phyloP scores from a whole-genome alignment of 2,329 filamentous ascomycete species.

The Orbilia javanica region DNA sequence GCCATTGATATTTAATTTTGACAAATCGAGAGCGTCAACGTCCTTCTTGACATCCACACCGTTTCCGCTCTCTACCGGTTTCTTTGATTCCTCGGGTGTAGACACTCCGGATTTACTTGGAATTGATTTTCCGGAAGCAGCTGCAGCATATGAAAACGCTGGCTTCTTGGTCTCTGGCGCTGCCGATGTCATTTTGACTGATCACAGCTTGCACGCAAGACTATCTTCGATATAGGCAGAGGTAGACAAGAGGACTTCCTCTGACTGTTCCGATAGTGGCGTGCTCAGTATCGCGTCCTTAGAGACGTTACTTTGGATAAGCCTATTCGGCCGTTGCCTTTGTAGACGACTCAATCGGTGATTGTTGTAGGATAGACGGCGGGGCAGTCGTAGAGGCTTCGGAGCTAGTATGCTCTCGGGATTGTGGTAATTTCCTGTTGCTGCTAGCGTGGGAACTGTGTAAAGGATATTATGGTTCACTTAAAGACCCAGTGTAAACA shows the following conservation, averaged over 20 bases:
- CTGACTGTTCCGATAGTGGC: slow-evolving; percentile 53
- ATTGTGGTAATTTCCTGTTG: slow-evolving; percentile 4
- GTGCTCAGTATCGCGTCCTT: slow-evolving; percentile 56
- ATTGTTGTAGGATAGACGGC: slow-evolving; percentile 12
- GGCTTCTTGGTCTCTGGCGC: slow-evolving; percentile 60
- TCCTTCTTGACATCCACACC: slow-evolving; percentile 65
- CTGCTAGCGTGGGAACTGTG: background rate
- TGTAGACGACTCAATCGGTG: slow-evolving; percentile 30
- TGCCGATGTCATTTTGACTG: slow-evolving; percentile 59
- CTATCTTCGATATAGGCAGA: slow-evolving; percentile 55
- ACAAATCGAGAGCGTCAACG: slow-evolving; percentile 62
- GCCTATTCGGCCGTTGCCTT: slow-evolving; percentile 44
- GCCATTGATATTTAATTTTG: slow-evolving; percentile 43
- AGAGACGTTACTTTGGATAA: slow-evolving; percentile 46
- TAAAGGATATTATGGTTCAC: background rate
- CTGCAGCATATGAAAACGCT: slow-evolving; percentile 62
- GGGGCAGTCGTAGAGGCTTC: slow-evolving; percentile 1
- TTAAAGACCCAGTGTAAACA: slow-evolving; percentile 24
- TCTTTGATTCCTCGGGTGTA: slow-evolving; percentile 50
- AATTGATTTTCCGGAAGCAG: slow-evolving; percentile 61
- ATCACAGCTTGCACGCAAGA: slow-evolving; percentile 48
- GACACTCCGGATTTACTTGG: slow-evolving; percentile 38
- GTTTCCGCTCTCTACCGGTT: slow-evolving; percentile 60
- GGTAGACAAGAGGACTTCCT: slow-evolving; percentile 55
- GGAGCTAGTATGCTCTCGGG: slow-evolving; percentile 17